A percentile compares a stretch with the other conserved stretches of the same genome.
phyloP scores from a whole-genome alignment of 2,329 filamentous ascomycete genomes.

The Fusarium hainanense region DNA sequence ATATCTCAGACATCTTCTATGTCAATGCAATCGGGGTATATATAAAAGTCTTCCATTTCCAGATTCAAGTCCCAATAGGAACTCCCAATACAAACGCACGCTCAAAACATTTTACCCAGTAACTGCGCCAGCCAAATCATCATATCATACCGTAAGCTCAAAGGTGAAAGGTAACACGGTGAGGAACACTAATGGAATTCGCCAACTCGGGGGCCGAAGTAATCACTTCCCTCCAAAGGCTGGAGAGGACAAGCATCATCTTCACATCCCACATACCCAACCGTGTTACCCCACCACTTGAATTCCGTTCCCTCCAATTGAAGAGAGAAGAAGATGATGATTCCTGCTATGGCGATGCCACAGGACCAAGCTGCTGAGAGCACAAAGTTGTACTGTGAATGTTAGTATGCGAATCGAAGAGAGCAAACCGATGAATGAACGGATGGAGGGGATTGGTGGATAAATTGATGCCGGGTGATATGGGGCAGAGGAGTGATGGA shows the following conservation, averaged over 20 bases:
- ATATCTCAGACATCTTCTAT: constrained; percentile 34
- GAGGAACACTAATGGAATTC: constrained; percentile 46
- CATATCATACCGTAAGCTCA: constrained; percentile 28
- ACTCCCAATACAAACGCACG: constrained; percentile 41
- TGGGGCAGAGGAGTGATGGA: neutral
- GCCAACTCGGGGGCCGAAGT: constrained; percentile 55
- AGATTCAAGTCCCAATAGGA: constrained; percentile 7
- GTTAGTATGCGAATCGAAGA: constrained; percentile 4
- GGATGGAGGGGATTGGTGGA: too few relatives aligned
- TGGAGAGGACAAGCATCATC: constrained; percentile 54
- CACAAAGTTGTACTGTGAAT: constrained; percentile 62
- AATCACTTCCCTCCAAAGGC: constrained; percentile 50
- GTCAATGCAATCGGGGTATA: constrained; percentile 44
- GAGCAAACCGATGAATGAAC: too few relatives aligned
- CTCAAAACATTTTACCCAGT: constrained; percentile 32
- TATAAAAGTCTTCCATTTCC: constrained; percentile 27
- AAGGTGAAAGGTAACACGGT: too few relatives aligned
- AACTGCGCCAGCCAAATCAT: constrained; percentile 39
- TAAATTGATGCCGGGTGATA: too few relatives aligned
- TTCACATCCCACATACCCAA: constrained; percentile 57
- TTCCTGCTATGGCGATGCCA: constrained; percentile 61
- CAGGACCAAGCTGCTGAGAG: constrained; percentile 63
- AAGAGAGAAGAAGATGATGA: constrained; percentile 66
- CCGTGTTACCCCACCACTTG: constrained; percentile 62
- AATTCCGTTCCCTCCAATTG: constrained; percentile 57